Percentiles rank a stretch among this genome's conserved stretches.
These are phyloP conservation scores for Beauveria sp. DNA, from an alignment of 2,329 filamentous ascomycete species.

Conservation along the genomic window DNA sequence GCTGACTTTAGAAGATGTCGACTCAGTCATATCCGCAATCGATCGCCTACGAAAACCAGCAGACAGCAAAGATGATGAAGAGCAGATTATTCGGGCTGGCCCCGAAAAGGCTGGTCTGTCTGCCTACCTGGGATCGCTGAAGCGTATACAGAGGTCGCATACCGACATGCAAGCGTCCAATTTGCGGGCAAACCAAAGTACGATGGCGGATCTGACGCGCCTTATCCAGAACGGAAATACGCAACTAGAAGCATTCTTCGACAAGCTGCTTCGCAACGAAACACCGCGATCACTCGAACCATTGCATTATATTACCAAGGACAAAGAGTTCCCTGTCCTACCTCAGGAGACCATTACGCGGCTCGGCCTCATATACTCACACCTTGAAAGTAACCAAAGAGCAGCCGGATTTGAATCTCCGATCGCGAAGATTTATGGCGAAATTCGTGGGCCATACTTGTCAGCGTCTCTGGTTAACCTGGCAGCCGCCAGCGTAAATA, in stretches of 20 bases:
- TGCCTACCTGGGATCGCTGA: constrained; percentile 82
- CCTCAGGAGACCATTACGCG: constrained; percentile 68
- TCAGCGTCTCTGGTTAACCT: constrained; percentile 74
- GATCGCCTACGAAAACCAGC: constrained; percentile 83
- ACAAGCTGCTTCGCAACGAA: constrained; percentile 65
- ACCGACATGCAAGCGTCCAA: constrained; percentile 83
- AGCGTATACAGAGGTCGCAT: constrained; percentile 80
- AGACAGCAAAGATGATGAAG: constrained; percentile 85
- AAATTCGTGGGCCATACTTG: constrained; percentile 82
- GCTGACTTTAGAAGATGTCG: constrained; percentile 56
- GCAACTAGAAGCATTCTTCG: constrained; percentile 78
- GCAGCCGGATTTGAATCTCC: constrained; percentile 54
- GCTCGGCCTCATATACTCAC: constrained; percentile 70
- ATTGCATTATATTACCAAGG: constrained; percentile 86
- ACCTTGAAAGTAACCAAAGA: constrained; percentile 56
- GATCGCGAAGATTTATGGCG: constrained; percentile 75
- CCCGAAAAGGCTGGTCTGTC: constrained; percentile 74
- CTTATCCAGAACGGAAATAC: constrained; percentile 72
- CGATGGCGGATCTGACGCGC: constrained; percentile 69
- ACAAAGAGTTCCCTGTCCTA: constrained; percentile 74
- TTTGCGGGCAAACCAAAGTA: constrained; percentile 82
- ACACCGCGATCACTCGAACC: constrained; percentile 79
- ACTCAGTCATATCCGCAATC: constrained; percentile 77
- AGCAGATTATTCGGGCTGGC: constrained; percentile 82
- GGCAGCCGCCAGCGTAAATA: constrained; percentile 76